Evolutionary conservation across 2,329 filamentous ascomycete genomes (phyloP), one percentile per base, ranked within the genome.

Genomic region (Metarhizium anisopliae): DNA sequence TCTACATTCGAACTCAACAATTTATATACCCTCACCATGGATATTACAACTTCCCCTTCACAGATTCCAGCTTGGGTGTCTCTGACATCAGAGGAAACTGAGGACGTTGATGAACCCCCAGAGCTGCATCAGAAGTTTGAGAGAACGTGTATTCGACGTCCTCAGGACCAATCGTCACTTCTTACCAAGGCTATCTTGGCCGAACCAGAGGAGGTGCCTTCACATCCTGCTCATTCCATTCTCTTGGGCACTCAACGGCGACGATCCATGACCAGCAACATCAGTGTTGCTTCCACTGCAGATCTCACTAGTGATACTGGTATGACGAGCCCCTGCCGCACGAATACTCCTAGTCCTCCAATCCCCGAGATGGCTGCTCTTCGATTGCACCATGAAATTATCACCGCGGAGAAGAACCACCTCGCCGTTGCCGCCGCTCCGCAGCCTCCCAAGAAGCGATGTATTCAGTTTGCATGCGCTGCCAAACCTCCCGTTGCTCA

Each of bases 221-320:
- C 74, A 61, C 72, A 71, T 54, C 73, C 70, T 50, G 62, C 66
- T 49, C 69, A 69, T 38, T 69, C 73, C 13, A 66, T 69, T 47
- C 62, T 72, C 45, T 61, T 64, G n/a, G 65, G 64, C 54, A 68
- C 66, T 25, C 68, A 71, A 38, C 73, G 80, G 57, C 74, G 79
- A 62, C 77, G 84, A 58, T 93, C 88, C 58, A 85, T 87, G 63
- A 87, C 85, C 68, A 95, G 90, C 76, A 93, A 86, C 66, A 76
- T 84, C 62, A 96, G 91, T 72, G 74, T 87, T 58, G 80, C 89
- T 50, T 96, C 92, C 2, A 95, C 90, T 3, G 89, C 89, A 42
- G 93, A 96, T 61, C 78, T 97, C 56, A 96, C 91, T n/a, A 96
- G 92, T 71, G 94, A 96, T 66, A 94, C 89, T 56, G 92, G 90